Conservation (phyloP, 1,284 basidiomycete species). For the Vanrija sp. region DNA sequence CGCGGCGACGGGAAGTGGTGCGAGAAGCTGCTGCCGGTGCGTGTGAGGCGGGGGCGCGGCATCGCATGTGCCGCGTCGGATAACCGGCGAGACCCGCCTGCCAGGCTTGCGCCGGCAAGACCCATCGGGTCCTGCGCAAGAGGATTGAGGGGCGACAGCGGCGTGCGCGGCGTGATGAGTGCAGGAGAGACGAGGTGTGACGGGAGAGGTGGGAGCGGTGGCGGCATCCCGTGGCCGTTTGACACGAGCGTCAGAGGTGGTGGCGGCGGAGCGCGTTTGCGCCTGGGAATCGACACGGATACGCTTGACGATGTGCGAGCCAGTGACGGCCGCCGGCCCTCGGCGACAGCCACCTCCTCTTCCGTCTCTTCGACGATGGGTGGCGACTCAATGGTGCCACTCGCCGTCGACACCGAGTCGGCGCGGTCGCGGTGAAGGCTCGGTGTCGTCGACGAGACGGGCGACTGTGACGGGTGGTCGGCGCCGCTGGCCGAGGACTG, state of each 20-base stretch:
- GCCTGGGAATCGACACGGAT: neutral
- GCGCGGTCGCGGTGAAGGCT: neutral
- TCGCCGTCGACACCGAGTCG: neutral
- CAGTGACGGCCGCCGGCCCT: neutral
- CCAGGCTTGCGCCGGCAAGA: no score
- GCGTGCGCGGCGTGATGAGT: neutral
- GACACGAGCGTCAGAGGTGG: constrained; percentile 6
- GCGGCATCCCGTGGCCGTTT: neutral
- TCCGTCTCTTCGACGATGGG: constrained; percentile 16
- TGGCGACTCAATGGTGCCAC: neutral
- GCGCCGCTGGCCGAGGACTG: neutral
- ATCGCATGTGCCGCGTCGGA: neutral
- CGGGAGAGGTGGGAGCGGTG: neutral
- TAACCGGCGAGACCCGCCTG: no score
- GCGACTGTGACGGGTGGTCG: neutral
- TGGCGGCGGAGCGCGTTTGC: constrained; percentile 8
- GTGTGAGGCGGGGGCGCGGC: no score
- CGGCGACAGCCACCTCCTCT: constrained; percentile 2
- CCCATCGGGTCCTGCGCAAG: no score
- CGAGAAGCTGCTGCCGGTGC: neutral
- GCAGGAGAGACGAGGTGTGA: neutral
- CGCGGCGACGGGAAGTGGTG: no score
- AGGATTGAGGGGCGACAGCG: constrained; percentile 12
- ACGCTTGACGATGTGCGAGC: neutral
- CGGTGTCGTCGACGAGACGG: neutral